Base-by-base conservation (phyloP, 768 basidiomycete species). In the Kwoniella botswanensis region DNA sequence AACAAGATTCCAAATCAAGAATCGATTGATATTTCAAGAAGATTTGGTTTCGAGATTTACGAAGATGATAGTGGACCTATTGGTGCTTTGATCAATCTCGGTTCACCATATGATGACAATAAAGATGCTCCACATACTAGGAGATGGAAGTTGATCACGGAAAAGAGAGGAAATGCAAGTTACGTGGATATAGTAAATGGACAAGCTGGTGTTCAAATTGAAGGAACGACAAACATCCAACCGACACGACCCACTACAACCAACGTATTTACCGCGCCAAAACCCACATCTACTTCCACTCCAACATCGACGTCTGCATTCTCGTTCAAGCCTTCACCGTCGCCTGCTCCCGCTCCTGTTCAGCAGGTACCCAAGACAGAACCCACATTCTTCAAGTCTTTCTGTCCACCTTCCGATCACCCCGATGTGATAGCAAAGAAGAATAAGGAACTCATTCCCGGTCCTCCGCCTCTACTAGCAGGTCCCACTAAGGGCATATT, bases 181-280 rank as follows among this genome's bases (percentile, higher is more conserved):
- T 82, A 81, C 58, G 75, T 69, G 15, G 70, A 76, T 41, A 75
- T 85, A 18, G 82, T 84, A 68, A 83, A 84, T 63, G 84, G 83
- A 15, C 15, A 72, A 42, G 67, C 70, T 0, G 76, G 81, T n/a
- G 68, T 73, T 4, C 64, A 54, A 10, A 63, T 76, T 18, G 80
- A 76, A 24, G 78, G 69, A 29, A 55, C 66, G 9, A 50, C 70
- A 1, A 70, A n/a, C 22, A 11, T 11, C 21, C 43, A 17, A 43
- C 42, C 21, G 21, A 55, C 63, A 18, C 60, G 69, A 13, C 69
- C 76, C 4, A 68, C 76, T 21, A 77, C 83, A 4, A 68, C 46
- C 2, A 43, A 68, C 2, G 78, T 84, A 21, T 72, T 72, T 55
- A 44, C 65, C 3, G 12, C 71, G 6, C 41, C 64, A 17, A 17